phyloP scores from a whole-genome alignment of 2,329 filamentous ascomycete species.

The Fusarium avenaceum region DNA sequence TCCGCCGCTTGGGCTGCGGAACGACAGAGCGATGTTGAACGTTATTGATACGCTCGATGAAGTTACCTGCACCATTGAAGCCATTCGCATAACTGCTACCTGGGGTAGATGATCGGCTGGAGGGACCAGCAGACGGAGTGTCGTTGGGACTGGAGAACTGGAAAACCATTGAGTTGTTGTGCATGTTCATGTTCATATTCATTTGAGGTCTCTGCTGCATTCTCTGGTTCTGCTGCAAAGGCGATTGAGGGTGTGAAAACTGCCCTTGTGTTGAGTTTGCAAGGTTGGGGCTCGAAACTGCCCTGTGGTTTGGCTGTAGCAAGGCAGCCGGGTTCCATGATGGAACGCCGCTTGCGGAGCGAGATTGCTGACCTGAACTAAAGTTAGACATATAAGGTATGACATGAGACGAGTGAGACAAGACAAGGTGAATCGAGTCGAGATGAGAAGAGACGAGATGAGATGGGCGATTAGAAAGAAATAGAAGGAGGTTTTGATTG shows the following conservation, averaged over 20 bases:
- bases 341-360: slow-evolving; percentile 47
- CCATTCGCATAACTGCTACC: slow-evolving; percentile 43
- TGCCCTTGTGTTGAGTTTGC: slow-evolving; percentile 46
- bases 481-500: background rate
- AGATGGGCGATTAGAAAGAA: background rate
- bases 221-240: slow-evolving; percentile 39
- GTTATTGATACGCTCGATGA: slow-evolving; percentile 83
- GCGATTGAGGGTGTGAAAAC: slow-evolving; percentile 36
- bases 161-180: slow-evolving; percentile 56
- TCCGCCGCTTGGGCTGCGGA: slow-evolving; percentile 76
- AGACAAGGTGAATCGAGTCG: background rate
- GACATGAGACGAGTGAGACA: slow-evolving; percentile 11
- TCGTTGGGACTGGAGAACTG: slow-evolving; percentile 58
- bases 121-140: slow-evolving; percentile 51
- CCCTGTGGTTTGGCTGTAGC: slow-evolving; percentile 56
- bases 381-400: slow-evolving; percentile 30
- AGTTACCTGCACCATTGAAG: slow-evolving; percentile 64
- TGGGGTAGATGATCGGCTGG: slow-evolving; percentile 54
- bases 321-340: slow-evolving; percentile 60
- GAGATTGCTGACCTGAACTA: slow-evolving; percentile 49
- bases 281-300: slow-evolving; percentile 48
- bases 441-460: background rate
- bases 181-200: slow-evolving; percentile 52
- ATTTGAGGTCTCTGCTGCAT: slow-evolving; percentile 46
- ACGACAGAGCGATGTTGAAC: slow-evolving; percentile 74